Evolutionary conservation across 2,329 filamentous ascomycete genomes (phyloP).

Genomic region (Macrophomina phaseolina): DNA sequence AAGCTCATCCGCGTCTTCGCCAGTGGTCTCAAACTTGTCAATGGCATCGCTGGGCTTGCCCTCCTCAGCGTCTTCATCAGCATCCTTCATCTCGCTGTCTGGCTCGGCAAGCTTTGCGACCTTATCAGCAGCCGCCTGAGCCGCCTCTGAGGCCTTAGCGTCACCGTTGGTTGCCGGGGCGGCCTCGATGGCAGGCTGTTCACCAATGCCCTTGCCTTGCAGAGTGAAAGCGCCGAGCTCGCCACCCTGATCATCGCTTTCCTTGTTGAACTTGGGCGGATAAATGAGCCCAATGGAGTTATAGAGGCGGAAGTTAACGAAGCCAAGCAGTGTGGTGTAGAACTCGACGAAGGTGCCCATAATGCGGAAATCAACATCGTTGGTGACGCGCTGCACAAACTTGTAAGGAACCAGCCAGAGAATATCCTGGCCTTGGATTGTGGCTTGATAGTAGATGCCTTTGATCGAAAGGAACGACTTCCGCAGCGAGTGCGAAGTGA

Average conservation of each 20-base stretch:
- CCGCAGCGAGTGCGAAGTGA: conserved; percentile 85
- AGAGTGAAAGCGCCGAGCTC: conserved; percentile 91
- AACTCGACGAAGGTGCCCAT: conserved; percentile 99
- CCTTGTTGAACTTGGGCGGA: conserved; percentile 88
- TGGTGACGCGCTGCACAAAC: conserved; percentile 93
- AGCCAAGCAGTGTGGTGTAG: conserved; percentile 94
- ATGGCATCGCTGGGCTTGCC: conserved; percentile 57
- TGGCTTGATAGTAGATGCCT: conserved; percentile 99
- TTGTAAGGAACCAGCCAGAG: conserved; percentile 97
- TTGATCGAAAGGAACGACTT: conserved; percentile 99
- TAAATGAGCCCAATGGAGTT: conserved; percentile 91
- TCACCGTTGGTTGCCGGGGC: conserved; percentile 33
- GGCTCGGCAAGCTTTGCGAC: conserved; percentile 41
- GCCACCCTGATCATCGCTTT: conserved; percentile 85
- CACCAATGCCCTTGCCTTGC: conserved; percentile 70
- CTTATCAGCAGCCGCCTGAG: conserved; percentile 57
- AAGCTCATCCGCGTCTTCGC: conserved; percentile 82
- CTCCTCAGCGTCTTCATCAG: conserved; percentile 43
- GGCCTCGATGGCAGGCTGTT: conserved; percentile 34
- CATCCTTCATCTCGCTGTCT: conserved; percentile 42
- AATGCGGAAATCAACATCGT: conserved; percentile 96
- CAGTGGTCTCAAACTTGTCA: conserved; percentile 89
- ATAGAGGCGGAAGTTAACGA: conserved; percentile 95
- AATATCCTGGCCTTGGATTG: conserved; percentile 94
- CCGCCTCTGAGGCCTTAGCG: conserved; percentile 46